phyloP scores from a whole-genome alignment of 495 filamentous ascomycete species.

The Emericellopsis terricola region DNA sequence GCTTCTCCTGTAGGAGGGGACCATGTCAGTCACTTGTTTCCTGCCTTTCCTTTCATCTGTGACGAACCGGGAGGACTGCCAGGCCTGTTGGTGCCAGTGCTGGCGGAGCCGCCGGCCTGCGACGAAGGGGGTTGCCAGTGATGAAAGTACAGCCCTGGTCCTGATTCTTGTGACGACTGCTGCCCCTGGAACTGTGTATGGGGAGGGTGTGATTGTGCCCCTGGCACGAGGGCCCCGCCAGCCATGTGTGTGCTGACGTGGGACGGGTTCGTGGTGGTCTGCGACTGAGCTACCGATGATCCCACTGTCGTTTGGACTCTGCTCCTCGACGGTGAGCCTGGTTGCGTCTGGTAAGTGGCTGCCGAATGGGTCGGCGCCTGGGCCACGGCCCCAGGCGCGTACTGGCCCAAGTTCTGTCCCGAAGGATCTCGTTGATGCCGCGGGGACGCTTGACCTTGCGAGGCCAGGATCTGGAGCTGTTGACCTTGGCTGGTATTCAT shows the following conservation, averaged over 20 bases:
- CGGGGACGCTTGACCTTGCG: slow-evolving; percentile 25
- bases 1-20: slow-evolving; percentile 34
- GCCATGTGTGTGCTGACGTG: slow-evolving; percentile 12
- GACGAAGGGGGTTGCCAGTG: slow-evolving; percentile 72
- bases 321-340: slow-evolving; percentile 11
- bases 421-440: slow-evolving; percentile 21
- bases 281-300: slow-evolving; percentile 9
- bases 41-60: slow-evolving; percentile 26
- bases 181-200: slow-evolving; percentile 10
- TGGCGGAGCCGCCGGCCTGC: slow-evolving; percentile 31
- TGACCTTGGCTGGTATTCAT: slow-evolving; percentile 30
- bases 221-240: slow-evolving; percentile 4
- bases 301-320: slow-evolving; percentile 13
- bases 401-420: background rate
- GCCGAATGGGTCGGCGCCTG: background rate
- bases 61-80: slow-evolving; percentile 51
- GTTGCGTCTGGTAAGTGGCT: slow-evolving; percentile 1
- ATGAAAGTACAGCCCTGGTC: slow-evolving; percentile 71
- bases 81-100: slow-evolving; percentile 38
- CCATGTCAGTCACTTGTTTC: slow-evolving; percentile 27
- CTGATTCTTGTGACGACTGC: slow-evolving; percentile 37
- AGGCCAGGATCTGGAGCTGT: slow-evolving; percentile 31
- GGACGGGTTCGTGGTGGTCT: slow-evolving; percentile 10
- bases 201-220: slow-evolving; percentile 12
- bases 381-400: too few relatives aligned